Base-by-base conservation (phyloP, 768 basidiomycete species). In the Leccinum incarnatum region DNA sequence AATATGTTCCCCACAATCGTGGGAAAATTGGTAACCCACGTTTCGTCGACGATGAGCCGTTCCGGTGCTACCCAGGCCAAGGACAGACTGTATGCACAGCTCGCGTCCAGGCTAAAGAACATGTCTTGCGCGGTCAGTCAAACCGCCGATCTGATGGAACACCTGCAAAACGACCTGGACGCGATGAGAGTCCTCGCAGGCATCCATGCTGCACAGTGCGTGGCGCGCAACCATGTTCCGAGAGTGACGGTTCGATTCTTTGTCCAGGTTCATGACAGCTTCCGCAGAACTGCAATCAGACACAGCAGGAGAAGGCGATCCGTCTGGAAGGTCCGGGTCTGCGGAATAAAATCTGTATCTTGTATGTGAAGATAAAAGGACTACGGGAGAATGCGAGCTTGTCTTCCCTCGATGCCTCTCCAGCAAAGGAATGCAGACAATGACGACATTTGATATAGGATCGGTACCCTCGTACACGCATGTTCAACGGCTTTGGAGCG, bases 161-260 rank as follows among this genome's bases (percentile, higher is more conserved):
- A 85, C 55, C 79, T 94, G 63, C 85, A 90, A 61, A 79, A 82
- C 48, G 89, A 91, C 75, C 73, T 94, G 54, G 82, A 88, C 57
- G 85, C 88, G 15, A 93, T 93, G 91, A 76, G 83, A 55, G 84
- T 83, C 30, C 85, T 95, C 61, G 87, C 91, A 14, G 89, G 88
- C 1, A 78, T 86, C 51, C 89, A 91, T 70, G 89, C 88, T 19
- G 88, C 91, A 55, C 93, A 92, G 91, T 92, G 70, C 67, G 87
- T 60, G 17, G 53, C 58, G 29, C 34, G 19, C 29, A 25, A 1
- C 7, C 21, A 27, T 36, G 36, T 53, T 9, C 25, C 47, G 12
- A 48, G 34, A 62, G 29, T 23, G 21, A 47, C 6, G 45, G 11
- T 23, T 62, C 42, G 15, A 54, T 32, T 8, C 25, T 4, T 34